Evolutionary conservation across 768 basidiomycete genomes (phyloP).

Genomic region (Pholiota conissans): DNA sequence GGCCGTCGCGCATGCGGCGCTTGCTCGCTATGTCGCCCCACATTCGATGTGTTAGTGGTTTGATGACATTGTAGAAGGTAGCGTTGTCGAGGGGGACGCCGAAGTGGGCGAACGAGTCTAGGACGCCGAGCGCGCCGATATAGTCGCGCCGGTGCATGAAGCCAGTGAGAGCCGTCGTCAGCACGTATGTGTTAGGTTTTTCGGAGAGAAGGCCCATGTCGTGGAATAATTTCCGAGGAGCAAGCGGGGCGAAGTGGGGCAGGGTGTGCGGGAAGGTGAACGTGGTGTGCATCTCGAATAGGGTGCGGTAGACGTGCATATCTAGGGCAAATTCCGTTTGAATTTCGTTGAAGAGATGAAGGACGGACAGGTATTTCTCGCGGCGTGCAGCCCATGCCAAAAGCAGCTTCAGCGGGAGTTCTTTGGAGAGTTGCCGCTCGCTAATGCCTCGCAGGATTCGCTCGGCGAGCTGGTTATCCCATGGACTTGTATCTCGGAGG

Average conservation of each 20-base stretch:
- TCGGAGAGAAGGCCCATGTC: conserved; percentile 36
- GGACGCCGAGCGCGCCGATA: conserved; percentile 40
- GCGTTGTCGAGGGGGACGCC: conserved; percentile 31
- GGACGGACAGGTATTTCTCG: neutral
- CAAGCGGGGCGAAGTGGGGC: neutral
- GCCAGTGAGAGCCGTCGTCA: conserved; percentile 43
- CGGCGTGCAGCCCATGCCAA: neutral
- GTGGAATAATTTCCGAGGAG: conserved; percentile 42
- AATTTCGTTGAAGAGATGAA: neutral
- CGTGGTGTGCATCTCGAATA: conserved; percentile 2
- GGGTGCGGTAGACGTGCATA: neutral
- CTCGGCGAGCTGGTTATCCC: neutral
- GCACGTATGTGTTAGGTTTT: conserved; percentile 22
- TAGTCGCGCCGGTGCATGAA: conserved; percentile 48
- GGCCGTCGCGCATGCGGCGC: neutral
- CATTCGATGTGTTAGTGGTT: conserved; percentile 32
- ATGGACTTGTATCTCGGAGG: neutral
- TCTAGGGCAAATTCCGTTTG: neutral
- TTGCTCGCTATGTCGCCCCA: conserved; percentile 20
- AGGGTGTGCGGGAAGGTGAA: neutral
- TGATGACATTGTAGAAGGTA: conserved; percentile 40
- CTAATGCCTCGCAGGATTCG: neutral
- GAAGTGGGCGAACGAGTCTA: conserved; percentile 28
- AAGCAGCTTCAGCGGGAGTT: neutral
- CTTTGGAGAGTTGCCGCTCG: neutral